These are phyloP conservation scores for Podaxis carcinomalis DNA, from an alignment of 768 basidiomycete genomes.

Conservation along the genomic window DNA sequence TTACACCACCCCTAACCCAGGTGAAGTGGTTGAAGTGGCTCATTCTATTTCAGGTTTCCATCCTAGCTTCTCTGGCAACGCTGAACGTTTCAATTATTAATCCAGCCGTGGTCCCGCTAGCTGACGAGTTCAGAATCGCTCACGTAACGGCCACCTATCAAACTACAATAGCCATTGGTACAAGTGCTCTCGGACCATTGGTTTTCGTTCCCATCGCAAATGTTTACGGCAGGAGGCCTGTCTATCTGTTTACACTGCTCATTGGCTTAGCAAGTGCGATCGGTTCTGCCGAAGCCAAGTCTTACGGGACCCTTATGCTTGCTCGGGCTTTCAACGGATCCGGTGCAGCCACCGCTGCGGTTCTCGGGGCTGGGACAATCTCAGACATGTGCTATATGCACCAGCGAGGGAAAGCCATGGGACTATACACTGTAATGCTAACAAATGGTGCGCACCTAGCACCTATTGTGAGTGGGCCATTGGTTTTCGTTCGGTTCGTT, in stretches of 20 bases:
- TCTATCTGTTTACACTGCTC: constrained; percentile 30
- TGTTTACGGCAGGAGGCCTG: constrained; percentile 34
- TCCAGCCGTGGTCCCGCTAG: constrained; percentile 32
- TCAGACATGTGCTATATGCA: constrained; percentile 32
- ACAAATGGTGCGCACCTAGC: constrained; percentile 39
- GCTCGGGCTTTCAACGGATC: constrained; percentile 34
- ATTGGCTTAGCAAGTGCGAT: constrained; percentile 30
- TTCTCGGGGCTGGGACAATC: constrained; percentile 35
- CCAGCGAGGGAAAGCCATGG: constrained; percentile 40
- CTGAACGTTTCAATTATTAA: constrained; percentile 35
- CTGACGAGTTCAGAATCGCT: constrained; percentile 30
- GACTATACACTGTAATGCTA: constrained; percentile 35
- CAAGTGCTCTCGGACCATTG: constrained; percentile 30
- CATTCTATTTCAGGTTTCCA: constrained; percentile 27
- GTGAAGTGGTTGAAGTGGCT: constrained; percentile 31
- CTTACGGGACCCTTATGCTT: constrained; percentile 28
- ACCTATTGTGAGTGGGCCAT: constrained; percentile 29
- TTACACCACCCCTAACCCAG: background rate
- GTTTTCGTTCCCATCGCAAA: constrained; percentile 37
- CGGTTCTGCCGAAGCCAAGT: constrained; percentile 28
- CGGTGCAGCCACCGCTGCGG: constrained; percentile 29
- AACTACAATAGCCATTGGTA: constrained; percentile 33
- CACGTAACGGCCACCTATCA: constrained; percentile 37
- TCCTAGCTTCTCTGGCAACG: constrained; percentile 32
- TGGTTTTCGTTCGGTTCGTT: background rate